These are phyloP conservation scores for Calonectria pseudoturangicola DNA, from an alignment of 2,329 filamentous ascomycete species.

Conservation along the genomic window DNA sequence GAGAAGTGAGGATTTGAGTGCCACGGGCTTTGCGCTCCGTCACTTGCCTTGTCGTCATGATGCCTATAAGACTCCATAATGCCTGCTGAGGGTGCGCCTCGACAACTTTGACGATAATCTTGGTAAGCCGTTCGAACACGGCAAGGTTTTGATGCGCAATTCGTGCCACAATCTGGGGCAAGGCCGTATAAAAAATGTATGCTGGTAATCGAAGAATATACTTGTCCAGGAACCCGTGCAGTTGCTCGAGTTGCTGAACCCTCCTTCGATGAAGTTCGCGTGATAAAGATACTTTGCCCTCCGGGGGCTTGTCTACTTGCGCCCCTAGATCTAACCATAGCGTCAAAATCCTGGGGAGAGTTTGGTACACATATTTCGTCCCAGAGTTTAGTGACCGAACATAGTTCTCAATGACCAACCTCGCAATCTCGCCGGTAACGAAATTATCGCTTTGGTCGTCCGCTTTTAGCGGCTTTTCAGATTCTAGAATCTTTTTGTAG, in stretches of 20 bases:
- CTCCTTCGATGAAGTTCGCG: conserved; percentile 73
- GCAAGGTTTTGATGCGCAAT: conserved; percentile 89
- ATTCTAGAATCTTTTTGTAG: conserved; percentile 96
- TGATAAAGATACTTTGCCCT: conserved; percentile 72
- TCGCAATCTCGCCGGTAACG: conserved; percentile 87
- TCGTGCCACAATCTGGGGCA: conserved; percentile 96
- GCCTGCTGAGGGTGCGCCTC: conserved; percentile 91
- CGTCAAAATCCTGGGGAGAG: conserved; percentile 91
- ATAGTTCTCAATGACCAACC: conserved; percentile 95
- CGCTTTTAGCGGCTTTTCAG: conserved; percentile 85
- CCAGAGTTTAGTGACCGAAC: conserved; percentile 90
- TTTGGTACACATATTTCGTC: conserved; percentile 97
- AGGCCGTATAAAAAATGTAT: conserved; percentile 86
- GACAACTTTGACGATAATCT: conserved; percentile 91
- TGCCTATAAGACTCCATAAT: conserved; percentile 91
- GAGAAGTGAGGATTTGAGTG: conserved; percentile 69
- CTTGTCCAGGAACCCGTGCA: conserved; percentile 86
- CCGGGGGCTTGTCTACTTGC: conserved; percentile 78
- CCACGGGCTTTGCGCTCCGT: conserved; percentile 77
- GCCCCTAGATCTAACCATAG: conserved; percentile 95
- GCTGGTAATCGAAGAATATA: conserved; percentile 83
- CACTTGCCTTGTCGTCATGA: conserved; percentile 86
- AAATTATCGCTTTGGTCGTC: conserved; percentile 86
- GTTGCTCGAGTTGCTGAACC: conserved; percentile 78
- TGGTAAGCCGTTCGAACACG: conserved; percentile 85